Percentiles rank a stretch among this genome's conserved stretches.
phyloP scores from a whole-genome alignment of 176 grass and related monocot species.

The Aechmea fasciata region DNA sequence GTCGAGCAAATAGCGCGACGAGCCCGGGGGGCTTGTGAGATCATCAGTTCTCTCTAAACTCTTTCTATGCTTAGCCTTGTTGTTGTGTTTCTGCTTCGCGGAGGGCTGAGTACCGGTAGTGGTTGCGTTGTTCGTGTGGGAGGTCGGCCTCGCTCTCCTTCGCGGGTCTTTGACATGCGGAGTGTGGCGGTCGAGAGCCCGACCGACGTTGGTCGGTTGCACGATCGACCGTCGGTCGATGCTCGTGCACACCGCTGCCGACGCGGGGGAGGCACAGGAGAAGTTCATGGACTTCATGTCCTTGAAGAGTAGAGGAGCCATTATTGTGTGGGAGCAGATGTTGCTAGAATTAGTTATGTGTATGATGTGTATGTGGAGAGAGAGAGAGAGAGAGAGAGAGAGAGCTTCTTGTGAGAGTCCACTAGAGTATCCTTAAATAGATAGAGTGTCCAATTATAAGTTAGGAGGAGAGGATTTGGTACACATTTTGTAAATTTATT shows the following conservation, averaged over 20 bases:
- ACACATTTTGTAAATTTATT: no score
- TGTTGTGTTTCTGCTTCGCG: not conserved
- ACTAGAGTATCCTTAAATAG: not conserved
- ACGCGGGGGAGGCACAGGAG: conserved; percentile 27
- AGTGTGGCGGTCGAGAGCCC: conserved; percentile 21
- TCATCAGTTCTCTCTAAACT: conserved; percentile 18
- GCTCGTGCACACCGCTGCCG: conserved; percentile 28
- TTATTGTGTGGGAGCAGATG: not conserved
- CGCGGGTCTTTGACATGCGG: conserved; percentile 15
- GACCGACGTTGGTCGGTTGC: conserved; percentile 13
- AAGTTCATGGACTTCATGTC: conserved; percentile 29
- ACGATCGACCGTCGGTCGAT: conserved; percentile 34
- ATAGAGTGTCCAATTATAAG: not conserved
- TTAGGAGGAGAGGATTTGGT: no score
- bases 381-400: not conserved
- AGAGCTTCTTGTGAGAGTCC: not conserved
- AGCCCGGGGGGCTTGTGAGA: conserved; percentile 18
- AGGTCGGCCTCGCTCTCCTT: not conserved
- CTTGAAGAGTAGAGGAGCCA: conserved; percentile 40
- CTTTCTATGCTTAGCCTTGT: not conserved
- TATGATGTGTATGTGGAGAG: no score
- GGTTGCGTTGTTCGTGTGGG: not conserved
- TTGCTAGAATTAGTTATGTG: not conserved
- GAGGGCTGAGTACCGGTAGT: not conserved
- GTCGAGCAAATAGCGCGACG: conserved; percentile 28